These are phyloP conservation scores for Backusella westeae DNA, from an alignment of 192 early-diverging fungal genomes.

Conservation along the genomic window DNA sequence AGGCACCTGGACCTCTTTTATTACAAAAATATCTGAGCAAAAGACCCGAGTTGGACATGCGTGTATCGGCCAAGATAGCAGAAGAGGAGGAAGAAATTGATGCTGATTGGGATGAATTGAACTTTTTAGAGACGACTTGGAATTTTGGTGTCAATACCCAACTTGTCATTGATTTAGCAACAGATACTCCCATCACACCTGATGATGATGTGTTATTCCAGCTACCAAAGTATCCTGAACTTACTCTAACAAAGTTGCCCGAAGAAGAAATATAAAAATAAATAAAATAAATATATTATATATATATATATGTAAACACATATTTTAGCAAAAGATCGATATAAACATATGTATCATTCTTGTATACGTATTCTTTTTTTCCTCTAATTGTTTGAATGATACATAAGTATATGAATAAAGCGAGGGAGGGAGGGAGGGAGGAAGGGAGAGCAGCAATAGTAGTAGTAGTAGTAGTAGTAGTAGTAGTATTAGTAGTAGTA, in stretches of 20 bases:
- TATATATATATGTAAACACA: too few relatives aligned
- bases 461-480: too few relatives aligned
- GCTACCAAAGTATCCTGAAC: neutral
- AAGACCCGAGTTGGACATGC: slow-evolving; percentile 9
- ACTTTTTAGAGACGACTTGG: slow-evolving; percentile 10
- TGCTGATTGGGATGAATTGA: neutral
- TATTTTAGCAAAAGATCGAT: too few relatives aligned
- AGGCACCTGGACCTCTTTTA: neutral
- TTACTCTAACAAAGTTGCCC: neutral
- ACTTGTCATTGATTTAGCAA: neutral
- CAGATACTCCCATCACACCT: slow-evolving; percentile 20
- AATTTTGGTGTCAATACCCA: slow-evolving; percentile 10
- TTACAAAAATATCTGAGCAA: slow-evolving; percentile 14
- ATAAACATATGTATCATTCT: too few relatives aligned
- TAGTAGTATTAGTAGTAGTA: too few relatives aligned
- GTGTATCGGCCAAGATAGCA: neutral
- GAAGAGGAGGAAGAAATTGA: neutral
- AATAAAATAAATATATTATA: neutral
- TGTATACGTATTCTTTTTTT: too few relatives aligned
- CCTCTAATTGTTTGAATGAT: too few relatives aligned
- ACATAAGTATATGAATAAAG: neutral
- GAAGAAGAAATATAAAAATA: neutral
- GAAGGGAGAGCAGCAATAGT: too few relatives aligned
- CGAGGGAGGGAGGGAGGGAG: neutral
- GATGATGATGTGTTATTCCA: slow-evolving; percentile 5